Percentiles rank a stretch among this genome's conserved stretches.
Conservation (phyloP, 306 rosid species). For the Trifolium subterraneum region DNA sequence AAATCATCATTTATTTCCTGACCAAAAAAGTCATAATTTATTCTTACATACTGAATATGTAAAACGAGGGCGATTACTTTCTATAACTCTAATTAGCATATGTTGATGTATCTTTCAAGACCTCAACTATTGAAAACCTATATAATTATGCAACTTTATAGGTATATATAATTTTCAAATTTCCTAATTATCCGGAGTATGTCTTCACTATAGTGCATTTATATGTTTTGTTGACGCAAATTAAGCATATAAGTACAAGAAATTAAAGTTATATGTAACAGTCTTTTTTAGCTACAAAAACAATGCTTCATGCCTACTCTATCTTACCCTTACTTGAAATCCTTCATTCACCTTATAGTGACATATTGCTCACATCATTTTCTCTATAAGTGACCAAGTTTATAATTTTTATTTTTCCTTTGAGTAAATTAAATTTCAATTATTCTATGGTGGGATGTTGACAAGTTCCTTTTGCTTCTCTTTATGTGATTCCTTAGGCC, state of each 20-base stretch:
- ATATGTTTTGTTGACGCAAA: conserved; percentile 26
- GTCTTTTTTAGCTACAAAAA: conserved; percentile 2
- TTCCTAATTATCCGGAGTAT: conserved; percentile 46
- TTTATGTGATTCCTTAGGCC: conserved; percentile 85
- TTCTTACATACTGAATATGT: too few species aligned
- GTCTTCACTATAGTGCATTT: conserved; percentile 34
- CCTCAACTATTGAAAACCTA: conserved; percentile 17
- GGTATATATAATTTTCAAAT: conserved; percentile 28
- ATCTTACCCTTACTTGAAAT: not conserved
- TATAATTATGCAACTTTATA: conserved; percentile 30
- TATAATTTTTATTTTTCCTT: conserved; percentile 12
- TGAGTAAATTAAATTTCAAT: conserved; percentile 46
- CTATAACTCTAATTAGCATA: too few species aligned
- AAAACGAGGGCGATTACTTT: too few species aligned
- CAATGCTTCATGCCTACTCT: conserved; percentile 34
- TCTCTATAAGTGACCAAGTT: conserved; percentile 38
- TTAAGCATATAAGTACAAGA: conserved; percentile 27
- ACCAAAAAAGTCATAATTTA: too few species aligned
- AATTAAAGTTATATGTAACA: conserved; percentile 3
- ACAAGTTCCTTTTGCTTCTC: conserved; percentile 84
- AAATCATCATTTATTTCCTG: too few species aligned
- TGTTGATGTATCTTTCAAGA: conserved; percentile 38
- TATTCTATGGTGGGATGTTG: conserved; percentile 67
- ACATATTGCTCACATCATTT: conserved; percentile 63
- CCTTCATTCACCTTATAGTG: conserved; percentile 40